phyloP scores from a whole-genome alignment of 1,284 basidiomycete genomes.

The Pyrrhoderma noxium region DNA sequence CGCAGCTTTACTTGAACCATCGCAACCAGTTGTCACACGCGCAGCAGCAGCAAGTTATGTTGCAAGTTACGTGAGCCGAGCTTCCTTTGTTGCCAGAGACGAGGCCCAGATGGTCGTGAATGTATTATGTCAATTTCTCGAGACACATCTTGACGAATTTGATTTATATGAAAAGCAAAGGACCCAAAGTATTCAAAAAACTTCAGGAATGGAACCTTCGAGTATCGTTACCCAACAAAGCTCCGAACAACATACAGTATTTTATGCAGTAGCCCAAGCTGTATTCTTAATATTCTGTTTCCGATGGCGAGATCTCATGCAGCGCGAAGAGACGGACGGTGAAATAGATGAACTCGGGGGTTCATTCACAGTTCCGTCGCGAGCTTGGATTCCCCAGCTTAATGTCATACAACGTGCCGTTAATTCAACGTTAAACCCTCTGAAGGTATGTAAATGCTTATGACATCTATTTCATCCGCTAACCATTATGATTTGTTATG shows the following conservation, averaged over 20 bases:
- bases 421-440: slow-evolving; percentile 80
- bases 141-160: slow-evolving; percentile 64
- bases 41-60: slow-evolving; percentile 90
- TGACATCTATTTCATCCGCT: neutral
- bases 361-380: slow-evolving; percentile 27
- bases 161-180: slow-evolving; percentile 41
- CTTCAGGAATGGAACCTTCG: neutral
- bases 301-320: slow-evolving; percentile 84
- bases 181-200: slow-evolving; percentile 6
- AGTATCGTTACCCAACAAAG: slow-evolving; percentile 25
- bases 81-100: slow-evolving; percentile 75
- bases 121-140: slow-evolving; percentile 81
- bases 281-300: slow-evolving; percentile 98
- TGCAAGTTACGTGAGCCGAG: slow-evolving; percentile 88
- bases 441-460: slow-evolving; percentile 55
- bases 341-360: slow-evolving; percentile 38
- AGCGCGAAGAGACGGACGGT: slow-evolving; percentile 42
- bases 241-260: slow-evolving; percentile 60
- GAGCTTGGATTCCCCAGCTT: slow-evolving; percentile 82
- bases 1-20: slow-evolving; percentile 67
- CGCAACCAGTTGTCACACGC: slow-evolving; percentile 66
- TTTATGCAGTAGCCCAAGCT: slow-evolving; percentile 92
- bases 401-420: slow-evolving; percentile 78
- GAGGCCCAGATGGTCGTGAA: slow-evolving; percentile 72
- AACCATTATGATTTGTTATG: slow-evolving; percentile 1